A percentile compares a stretch with the other conserved stretches of the same genome.
Evolutionary conservation across 1,284 basidiomycete species (phyloP).

Genomic region (Trichosporon asahii): DNA sequence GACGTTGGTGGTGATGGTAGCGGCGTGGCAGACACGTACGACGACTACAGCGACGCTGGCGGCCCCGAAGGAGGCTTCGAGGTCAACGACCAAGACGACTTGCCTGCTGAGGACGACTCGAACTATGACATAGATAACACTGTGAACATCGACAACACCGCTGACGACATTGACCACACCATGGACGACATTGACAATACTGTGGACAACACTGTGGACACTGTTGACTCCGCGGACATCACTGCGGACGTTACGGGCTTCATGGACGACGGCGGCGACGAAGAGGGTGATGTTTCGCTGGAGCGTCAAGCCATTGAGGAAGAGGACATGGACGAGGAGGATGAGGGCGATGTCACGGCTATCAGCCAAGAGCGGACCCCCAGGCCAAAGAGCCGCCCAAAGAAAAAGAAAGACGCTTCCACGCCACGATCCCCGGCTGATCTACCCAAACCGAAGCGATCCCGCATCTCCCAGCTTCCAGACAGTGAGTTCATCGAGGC

Average conservation of each 20-base stretch:
- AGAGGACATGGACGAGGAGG: neutral
- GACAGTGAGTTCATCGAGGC: neutral
- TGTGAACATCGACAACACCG: neutral
- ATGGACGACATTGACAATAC: conserved; percentile 27
- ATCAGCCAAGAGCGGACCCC: neutral
- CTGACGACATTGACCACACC: neutral
- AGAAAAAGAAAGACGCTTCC: conserved; percentile 15
- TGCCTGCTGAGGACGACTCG: conserved; percentile 4
- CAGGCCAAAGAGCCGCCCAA: conserved; percentile 14
- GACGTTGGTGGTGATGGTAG: conserved; percentile 12
- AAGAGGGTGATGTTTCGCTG: neutral
- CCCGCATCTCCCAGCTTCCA: conserved; percentile 18
- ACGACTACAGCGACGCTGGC: conserved; percentile 8
- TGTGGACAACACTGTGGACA: neutral
- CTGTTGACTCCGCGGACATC: conserved; percentile 3
- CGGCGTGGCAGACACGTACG: conserved; percentile 17
- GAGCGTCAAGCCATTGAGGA: conserved; percentile 7
- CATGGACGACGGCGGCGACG: conserved; percentile 11
- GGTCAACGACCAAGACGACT: neutral
- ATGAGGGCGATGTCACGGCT: neutral
- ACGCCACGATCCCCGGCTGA: neutral
- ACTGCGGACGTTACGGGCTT: too few relatives aligned
- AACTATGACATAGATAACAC: conserved; percentile 20
- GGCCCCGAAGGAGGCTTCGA: conserved; percentile 11
- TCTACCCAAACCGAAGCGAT: conserved; percentile 12